Base-by-base conservation (phyloP, 306 rosid species). In the Phaseolus lunatus region DNA sequence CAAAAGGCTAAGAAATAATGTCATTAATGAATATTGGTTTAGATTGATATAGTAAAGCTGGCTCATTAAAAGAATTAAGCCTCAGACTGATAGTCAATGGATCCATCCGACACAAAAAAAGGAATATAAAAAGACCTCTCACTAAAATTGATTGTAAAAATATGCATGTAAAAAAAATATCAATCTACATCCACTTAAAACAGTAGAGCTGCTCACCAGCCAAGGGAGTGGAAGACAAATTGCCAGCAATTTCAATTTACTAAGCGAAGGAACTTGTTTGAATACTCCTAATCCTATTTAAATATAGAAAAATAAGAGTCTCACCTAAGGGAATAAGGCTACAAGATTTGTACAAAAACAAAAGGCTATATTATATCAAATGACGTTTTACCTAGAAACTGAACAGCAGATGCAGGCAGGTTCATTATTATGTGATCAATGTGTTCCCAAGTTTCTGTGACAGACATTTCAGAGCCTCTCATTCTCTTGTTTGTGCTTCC, bases 401-500 rank as follows among this genome's bases (percentile, higher is more conserved):
- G 87, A 79, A 95, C 75, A 62, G 98, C 97, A 81, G 98, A 92
- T 79, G 98, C 98, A 44, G 97, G 98, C 20, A 95, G 84, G 53
- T 92, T 95, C 98, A 92, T 95, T 68, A 95, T 81, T 64, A 95
- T 84, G 43, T 92, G 97, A 90, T 95, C 98, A 80, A 90, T 43
- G 82, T 92, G 97, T 72, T 90, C 96, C 91, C 96, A 90, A 29
- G 92, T 77, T 85, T 86, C 89, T 39, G 88, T 33, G 44, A 71
- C 61, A 24, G 77, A 37, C 47, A 88, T 74, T 50, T 77, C 87
- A 49, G 83, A 85, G 78, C 87, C 74, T 72, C 78, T 90, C 75
- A 83, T 82, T 81, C 93, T 92, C 92, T 90, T 92, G 83, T 84
- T 92, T 52, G 80, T 54, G 76, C 63, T 82, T 84, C 90, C 88